Conservation (phyloP, 164 flowering plant genomes). For the Dillenia turbinata region DNA sequence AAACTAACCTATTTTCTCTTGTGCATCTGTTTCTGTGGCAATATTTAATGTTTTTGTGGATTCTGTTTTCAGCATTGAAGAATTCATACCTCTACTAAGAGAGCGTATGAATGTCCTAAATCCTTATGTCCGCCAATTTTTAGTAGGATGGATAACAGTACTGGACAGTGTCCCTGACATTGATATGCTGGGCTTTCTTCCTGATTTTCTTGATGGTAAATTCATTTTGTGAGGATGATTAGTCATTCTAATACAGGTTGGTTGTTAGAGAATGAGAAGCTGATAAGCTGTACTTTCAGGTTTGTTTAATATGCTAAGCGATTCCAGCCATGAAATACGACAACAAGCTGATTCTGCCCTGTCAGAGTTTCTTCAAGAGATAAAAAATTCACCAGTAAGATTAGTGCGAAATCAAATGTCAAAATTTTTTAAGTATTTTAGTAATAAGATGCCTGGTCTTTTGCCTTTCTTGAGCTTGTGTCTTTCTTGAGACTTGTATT, state of each 20-base stretch:
- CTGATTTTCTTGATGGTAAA: slow-evolving; percentile 99
- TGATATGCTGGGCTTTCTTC: slow-evolving; percentile 99
- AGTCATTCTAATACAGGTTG: too few relatives aligned
- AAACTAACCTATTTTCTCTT: background rate
- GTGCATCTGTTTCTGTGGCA: background rate
- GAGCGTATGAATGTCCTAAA: slow-evolving; percentile 95
- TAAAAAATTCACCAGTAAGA: slow-evolving; percentile 95
- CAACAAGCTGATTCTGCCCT: slow-evolving; percentile 99
- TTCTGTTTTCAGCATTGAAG: slow-evolving; percentile 78
- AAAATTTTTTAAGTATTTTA: too few relatives aligned
- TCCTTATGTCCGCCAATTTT: slow-evolving; percentile 93
- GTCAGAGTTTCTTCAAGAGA: slow-evolving; percentile 96
- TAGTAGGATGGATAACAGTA: slow-evolving; percentile 99
- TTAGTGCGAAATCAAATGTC: background rate
- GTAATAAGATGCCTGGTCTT: too few relatives aligned
- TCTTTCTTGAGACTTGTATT: too few relatives aligned
- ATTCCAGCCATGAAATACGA: slow-evolving; percentile 92
- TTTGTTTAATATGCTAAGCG: slow-evolving; percentile 94
- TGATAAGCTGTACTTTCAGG: slow-evolving; percentile 38
- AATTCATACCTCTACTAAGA: slow-evolving; percentile 89
- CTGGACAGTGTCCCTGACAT: slow-evolving; percentile 98
- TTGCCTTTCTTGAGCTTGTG: too few relatives aligned
- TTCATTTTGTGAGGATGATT: background rate
- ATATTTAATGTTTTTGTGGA: slow-evolving; percentile 4
- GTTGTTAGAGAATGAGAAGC: background rate